phyloP scores from a whole-genome alignment of 106 monocot species.

The Dendrobium nobile region DNA sequence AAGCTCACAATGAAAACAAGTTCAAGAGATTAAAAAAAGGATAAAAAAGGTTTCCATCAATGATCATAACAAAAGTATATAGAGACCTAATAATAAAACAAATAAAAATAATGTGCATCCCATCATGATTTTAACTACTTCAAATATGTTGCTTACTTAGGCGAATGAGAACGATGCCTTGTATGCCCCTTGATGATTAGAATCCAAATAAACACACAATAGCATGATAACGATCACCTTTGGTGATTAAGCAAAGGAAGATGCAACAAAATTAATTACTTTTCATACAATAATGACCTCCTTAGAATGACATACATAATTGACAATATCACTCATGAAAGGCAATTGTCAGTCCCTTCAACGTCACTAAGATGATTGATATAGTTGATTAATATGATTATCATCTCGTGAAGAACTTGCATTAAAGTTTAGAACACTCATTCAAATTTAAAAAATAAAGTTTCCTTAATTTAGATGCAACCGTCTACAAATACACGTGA shows the following conservation, averaged over 20 bases:
- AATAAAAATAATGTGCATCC: neutral
- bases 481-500: neutral
- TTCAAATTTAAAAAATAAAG: neutral
- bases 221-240: neutral
- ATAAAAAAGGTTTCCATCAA: neutral
- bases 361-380: neutral
- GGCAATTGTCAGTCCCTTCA: neutral
- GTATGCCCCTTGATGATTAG: neutral
- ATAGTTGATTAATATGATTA: neutral
- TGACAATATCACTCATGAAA: neutral
- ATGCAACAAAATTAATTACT: neutral
- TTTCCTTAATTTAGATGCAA: neutral
- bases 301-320: neutral
- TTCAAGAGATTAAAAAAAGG: too few species aligned
- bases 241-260: neutral
- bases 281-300: neutral
- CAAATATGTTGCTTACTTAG: neutral
- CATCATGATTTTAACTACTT: neutral
- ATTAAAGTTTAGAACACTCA: neutral
- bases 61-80: neutral
- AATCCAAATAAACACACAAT: neutral
- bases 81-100: neutral
- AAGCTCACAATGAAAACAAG: too few species aligned
- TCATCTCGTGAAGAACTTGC: neutral
- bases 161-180: neutral